phyloP scores from a whole-genome alignment of 2,329 filamentous ascomycete species.

The Ophiostoma ulmi region DNA sequence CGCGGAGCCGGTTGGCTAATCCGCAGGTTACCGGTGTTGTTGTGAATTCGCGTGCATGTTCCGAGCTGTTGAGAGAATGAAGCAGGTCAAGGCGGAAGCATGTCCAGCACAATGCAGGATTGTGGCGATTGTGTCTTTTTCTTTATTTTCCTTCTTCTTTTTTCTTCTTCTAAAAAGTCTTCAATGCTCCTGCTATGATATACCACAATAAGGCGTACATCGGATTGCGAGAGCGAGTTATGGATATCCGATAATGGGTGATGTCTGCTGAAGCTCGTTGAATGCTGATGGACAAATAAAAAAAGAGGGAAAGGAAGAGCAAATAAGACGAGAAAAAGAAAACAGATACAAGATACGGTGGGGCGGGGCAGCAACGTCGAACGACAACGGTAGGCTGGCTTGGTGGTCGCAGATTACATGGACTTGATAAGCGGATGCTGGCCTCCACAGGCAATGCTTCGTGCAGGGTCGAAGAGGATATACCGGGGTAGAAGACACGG shows the following conservation, averaged over 20 bases:
- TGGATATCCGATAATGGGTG: not conserved
- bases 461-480: slow-evolving; percentile 9
- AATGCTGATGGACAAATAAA: not conserved
- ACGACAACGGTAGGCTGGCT: slow-evolving; percentile 8
- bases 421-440: slow-evolving; percentile 11
- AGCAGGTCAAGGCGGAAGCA: not conserved
- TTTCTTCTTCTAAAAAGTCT: not conserved
- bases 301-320: not conserved
- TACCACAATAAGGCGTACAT: not conserved
- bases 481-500: slow-evolving; percentile 5
- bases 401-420: slow-evolving; percentile 9
- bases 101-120: not conserved
- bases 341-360: slow-evolving; percentile 11
- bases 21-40: slow-evolving; percentile 15
- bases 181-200: not conserved
- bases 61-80: not conserved
- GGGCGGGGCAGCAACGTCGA: slow-evolving; percentile 4
- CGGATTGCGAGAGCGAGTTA: not conserved
- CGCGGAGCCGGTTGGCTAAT: slow-evolving; percentile 11
- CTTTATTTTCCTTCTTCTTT: not conserved
- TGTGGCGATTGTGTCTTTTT: not conserved
- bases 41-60: slow-evolving; percentile 9
- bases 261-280: not conserved
- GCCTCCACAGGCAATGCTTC: slow-evolving; percentile 3
- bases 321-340: not conserved